Evolutionary conservation across 164 flowering plant species (phyloP).

Genomic region (Vitis rupestris): DNA sequence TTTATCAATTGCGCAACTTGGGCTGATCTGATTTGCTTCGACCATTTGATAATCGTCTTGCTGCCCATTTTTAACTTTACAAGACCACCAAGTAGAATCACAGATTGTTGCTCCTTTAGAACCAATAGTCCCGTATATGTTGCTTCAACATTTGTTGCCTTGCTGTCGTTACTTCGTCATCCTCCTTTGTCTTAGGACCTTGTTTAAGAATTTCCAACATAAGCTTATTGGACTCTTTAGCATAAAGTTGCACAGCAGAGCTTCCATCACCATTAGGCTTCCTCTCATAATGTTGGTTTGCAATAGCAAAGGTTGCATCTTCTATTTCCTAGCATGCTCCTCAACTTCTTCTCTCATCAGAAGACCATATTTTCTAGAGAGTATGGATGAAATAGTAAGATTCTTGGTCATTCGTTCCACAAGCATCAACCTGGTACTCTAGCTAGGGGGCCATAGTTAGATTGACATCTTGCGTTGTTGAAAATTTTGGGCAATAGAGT

Average conservation of each 20-base stretch:
- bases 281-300: slow-evolving; percentile 41
- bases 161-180: slow-evolving; percentile 19
- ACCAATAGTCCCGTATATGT: too few species aligned
- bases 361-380: slow-evolving; percentile 60
- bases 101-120: too few species aligned
- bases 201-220: slow-evolving; percentile 60
- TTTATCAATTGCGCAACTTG: slow-evolving; percentile 60
- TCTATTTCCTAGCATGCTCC: slow-evolving; percentile 55
- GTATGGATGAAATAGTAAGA: slow-evolving; percentile 49
- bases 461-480: slow-evolving; percentile 34
- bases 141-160: too few species aligned
- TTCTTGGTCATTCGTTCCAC: slow-evolving; percentile 57
- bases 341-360: slow-evolving; percentile 53
- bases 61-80: slow-evolving; percentile 32
- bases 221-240: slow-evolving; percentile 57
- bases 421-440: slow-evolving; percentile 52
- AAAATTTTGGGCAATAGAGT: slow-evolving; percentile 20
- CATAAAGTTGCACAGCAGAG: slow-evolving; percentile 61
- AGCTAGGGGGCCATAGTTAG: slow-evolving; percentile 68
- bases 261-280: slow-evolving; percentile 70
- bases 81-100: too few species aligned
- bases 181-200: slow-evolving; percentile 42
- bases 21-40: slow-evolving; percentile 54
- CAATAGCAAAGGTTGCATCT: slow-evolving; percentile 42
- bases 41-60: slow-evolving; percentile 63